These are phyloP conservation scores for Mucor saturninus DNA, from an alignment of 371 early-diverging fungal genomes.

Conservation along the genomic window DNA sequence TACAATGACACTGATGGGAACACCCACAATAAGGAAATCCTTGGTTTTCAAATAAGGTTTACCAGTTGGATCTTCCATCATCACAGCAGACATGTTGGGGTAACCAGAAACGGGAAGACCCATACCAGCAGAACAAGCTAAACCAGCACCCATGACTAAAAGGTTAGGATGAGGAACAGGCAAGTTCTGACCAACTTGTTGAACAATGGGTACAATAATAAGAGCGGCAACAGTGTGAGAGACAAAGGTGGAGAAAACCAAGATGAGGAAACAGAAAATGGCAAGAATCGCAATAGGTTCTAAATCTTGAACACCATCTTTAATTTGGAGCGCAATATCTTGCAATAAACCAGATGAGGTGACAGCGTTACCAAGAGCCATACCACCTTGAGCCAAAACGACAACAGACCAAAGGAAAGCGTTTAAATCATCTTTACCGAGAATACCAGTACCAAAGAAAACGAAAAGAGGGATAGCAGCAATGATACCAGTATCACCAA, in stretches of 20 bases:
- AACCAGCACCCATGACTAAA: constrained; percentile 79
- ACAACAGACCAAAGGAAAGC: constrained; percentile 92
- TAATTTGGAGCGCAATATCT: constrained; percentile 75
- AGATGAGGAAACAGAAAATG: constrained; percentile 68
- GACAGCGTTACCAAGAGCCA: constrained; percentile 91
- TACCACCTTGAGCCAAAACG: constrained; percentile 94
- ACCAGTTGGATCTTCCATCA: constrained; percentile 90
- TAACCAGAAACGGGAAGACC: constrained; percentile 89
- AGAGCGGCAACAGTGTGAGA: constrained; percentile 93
- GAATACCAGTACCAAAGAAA: constrained; percentile 87
- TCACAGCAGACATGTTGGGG: constrained; percentile 96
- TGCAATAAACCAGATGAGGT: constrained; percentile 82
- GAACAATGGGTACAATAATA: constrained; percentile 82
- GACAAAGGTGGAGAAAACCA: constrained; percentile 89
- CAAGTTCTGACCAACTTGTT: constrained; percentile 73
- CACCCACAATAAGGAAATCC: constrained; percentile 88
- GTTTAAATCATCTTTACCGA: constrained; percentile 95
- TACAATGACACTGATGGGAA: constrained; percentile 75
- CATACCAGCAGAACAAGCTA: constrained; percentile 55
- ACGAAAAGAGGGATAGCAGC: constrained; percentile 89
- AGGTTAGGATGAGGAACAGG: constrained; percentile 84
- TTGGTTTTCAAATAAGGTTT: constrained; percentile 79
- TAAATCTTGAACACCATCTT: constrained; percentile 64
- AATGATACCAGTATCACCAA: constrained; percentile 94
- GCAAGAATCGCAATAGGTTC: constrained; percentile 67